phyloP scores from a whole-genome alignment of 75 land plant species.

The Picea glauca region DNA sequence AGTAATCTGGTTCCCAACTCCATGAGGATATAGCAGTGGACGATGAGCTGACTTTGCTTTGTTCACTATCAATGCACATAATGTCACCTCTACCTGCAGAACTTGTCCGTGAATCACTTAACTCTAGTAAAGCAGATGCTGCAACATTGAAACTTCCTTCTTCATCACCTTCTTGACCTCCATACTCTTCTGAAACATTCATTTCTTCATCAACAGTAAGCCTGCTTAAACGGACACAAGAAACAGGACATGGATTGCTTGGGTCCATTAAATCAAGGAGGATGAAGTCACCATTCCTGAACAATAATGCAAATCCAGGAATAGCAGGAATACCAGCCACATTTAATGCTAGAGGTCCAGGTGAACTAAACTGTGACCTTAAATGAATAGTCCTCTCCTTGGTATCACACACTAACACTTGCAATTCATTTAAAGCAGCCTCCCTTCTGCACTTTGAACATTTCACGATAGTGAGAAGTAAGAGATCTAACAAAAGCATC shows the following conservation, averaged over 20 bases:
- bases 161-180: conserved; percentile 57
- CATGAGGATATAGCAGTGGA: conserved; percentile 62
- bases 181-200: conserved; percentile 31
- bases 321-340: conserved; percentile 68
- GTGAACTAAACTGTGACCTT: conserved; percentile 41
- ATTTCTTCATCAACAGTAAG: conserved; percentile 27
- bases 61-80: conserved; percentile 51
- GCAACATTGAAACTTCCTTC: conserved; percentile 79
- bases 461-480: background rate
- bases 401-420: conserved; percentile 55
- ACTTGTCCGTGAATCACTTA: conserved; percentile 34
- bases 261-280: conserved; percentile 69
- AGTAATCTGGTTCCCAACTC: conserved; percentile 69
- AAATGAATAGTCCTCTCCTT: conserved; percentile 35
- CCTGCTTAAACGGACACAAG: conserved; percentile 24
- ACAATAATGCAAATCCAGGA: conserved; percentile 67
- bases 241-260: conserved; percentile 29
- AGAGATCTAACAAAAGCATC: background rate
- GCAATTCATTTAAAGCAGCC: conserved; percentile 58
- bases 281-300: conserved; percentile 64
- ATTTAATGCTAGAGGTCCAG: conserved; percentile 49
- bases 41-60: conserved; percentile 3
- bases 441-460: conserved; percentile 49
- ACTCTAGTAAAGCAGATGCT: conserved; percentile 79
- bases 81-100: conserved; percentile 45